A percentile compares a stretch with the other conserved stretches of the same genome.
Evolutionary conservation across 2,329 filamentous ascomycete species (phyloP).

Genomic region (Penicillium psychrosexuale): DNA sequence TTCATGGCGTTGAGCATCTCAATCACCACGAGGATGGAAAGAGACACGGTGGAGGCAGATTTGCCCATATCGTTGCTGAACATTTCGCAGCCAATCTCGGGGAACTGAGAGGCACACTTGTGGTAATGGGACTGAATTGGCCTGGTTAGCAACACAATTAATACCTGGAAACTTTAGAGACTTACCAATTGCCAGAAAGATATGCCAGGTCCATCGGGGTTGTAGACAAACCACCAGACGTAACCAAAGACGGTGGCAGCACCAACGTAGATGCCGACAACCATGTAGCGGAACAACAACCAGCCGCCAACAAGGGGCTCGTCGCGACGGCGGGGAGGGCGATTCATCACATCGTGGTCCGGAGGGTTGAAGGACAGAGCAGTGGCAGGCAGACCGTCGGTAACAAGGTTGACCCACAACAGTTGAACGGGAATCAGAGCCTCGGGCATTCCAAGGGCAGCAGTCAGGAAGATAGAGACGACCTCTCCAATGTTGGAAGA

Average conservation of each 20-base stretch:
- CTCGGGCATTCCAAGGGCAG: slow-evolving; percentile 94
- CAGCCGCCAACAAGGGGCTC: slow-evolving; percentile 90
- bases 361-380: slow-evolving; percentile 96
- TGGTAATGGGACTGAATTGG: slow-evolving; percentile 72
- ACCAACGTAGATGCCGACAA: slow-evolving; percentile 93
- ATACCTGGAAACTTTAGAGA: slow-evolving; percentile 15
- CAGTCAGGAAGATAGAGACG: slow-evolving; percentile 97
- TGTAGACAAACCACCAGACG: slow-evolving; percentile 99
- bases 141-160: slow-evolving; percentile 6
- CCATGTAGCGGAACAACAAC: slow-evolving; percentile 96
- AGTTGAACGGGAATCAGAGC: slow-evolving; percentile 95
- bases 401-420: slow-evolving; percentile 98
- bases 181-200: slow-evolving; percentile 76
- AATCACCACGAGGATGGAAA: slow-evolving; percentile 90
- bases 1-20: slow-evolving; percentile 99
- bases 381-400: slow-evolving; percentile 92
- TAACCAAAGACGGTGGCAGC: slow-evolving; percentile 93
- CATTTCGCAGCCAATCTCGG: slow-evolving; percentile 87
- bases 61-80: slow-evolving; percentile 83
- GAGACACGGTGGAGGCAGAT: slow-evolving; percentile 85
- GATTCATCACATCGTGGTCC: slow-evolving; percentile 97
- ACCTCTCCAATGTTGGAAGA: slow-evolving; percentile 99
- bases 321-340: slow-evolving; percentile 84
- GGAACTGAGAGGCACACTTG: slow-evolving; percentile 79
- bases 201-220: slow-evolving; percentile 84